phyloP scores from a whole-genome alignment of 2,329 filamentous ascomycete species.

The Scedosporium aurantiacum region DNA sequence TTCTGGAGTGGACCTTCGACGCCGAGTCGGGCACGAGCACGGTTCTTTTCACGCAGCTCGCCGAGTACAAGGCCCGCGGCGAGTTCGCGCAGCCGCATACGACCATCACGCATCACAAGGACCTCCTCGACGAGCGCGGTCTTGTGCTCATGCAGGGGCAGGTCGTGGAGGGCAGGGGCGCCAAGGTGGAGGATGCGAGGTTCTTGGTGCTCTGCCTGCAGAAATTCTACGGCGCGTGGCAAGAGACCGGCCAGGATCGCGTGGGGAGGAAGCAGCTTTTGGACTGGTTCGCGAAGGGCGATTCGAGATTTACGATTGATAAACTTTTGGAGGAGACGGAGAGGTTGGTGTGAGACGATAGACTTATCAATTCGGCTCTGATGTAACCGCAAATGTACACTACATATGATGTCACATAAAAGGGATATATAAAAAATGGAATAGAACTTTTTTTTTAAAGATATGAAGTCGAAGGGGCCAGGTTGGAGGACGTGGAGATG shows the following conservation, averaged over 20 bases:
- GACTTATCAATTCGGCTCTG: not conserved
- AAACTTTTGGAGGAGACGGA: conserved; percentile 82
- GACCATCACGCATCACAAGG: conserved; percentile 82
- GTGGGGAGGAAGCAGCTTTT: conserved; percentile 59
- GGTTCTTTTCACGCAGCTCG: conserved; percentile 87
- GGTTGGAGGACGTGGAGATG: too few relatives aligned
- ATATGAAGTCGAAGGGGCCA: too few relatives aligned
- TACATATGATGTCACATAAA: too few relatives aligned
- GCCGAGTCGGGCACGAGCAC: conserved; percentile 50
- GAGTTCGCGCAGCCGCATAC: conserved; percentile 89
- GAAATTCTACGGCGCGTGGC: conserved; percentile 73
- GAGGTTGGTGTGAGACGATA: conserved; percentile 46
- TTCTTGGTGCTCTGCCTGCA: conserved; percentile 90
- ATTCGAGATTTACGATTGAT: conserved; percentile 70
- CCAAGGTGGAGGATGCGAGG: conserved; percentile 70
- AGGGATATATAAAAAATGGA: too few relatives aligned
- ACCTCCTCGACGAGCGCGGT: conserved; percentile 62
- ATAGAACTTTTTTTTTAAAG: too few relatives aligned
- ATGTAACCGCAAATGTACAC: too few relatives aligned
- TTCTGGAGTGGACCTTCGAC: conserved; percentile 93
- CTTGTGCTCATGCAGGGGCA: conserved; percentile 79
- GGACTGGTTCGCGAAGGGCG: conserved; percentile 72
- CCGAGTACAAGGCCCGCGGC: conserved; percentile 82
- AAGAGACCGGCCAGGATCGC: conserved; percentile 23
- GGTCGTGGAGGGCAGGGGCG: conserved; percentile 64